Base-by-base conservation (phyloP, 768 basidiomycete genomes). In the Kwoniella heveanensis region DNA sequence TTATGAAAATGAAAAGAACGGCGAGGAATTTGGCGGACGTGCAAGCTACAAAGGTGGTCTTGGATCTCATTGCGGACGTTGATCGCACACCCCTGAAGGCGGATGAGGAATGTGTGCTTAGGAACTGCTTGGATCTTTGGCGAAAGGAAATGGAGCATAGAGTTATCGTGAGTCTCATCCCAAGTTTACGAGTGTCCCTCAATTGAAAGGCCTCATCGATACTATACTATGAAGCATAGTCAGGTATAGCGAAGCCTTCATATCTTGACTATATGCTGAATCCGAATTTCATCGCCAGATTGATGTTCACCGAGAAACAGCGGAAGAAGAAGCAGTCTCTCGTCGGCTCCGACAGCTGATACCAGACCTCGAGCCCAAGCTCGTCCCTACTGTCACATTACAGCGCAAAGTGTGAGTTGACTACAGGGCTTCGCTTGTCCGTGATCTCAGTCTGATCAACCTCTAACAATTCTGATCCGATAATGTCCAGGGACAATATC, bases 21-120 rank as follows among this genome's bases (percentile, higher is more conserved):
- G 90, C 92, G 77, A 83, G 84, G 37, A 84, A 87, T 39, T 86
- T 90, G 12, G 92, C 91, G 1, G 92, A 98, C 76, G 92, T 98
- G 0, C 92, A 91, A 74, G 91, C 90, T 2, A 86, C 92, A 50
- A 86, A 90, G 37, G 88, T 88, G 15, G 85, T 98, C 48, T 81
- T 97, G 9, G 77, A 77, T 6, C 30, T 68, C 22, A 21, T 60
- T 10, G 64, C 63, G 1, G 65, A 67, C 1, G 2, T 66, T 22
- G 64, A 54, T n/a, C n/a, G n/a, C n/a, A n/a, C n/a, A n/a, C n/a
- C n/a, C n/a, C n/a, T n/a, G n/a, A n/a, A n/a, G n/a, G n/a, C n/a
- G n/a, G n/a, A n/a, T n/a, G n/a, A n/a, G n/a, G n/a, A n/a, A n/a
- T n/a, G n/a, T n/a, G n/a, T 85, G 81, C 84, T 94, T 63, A 79